phyloP scores from a whole-genome alignment of 495 filamentous ascomycete species.

The Friedmanniomyces endolithicus region DNA sequence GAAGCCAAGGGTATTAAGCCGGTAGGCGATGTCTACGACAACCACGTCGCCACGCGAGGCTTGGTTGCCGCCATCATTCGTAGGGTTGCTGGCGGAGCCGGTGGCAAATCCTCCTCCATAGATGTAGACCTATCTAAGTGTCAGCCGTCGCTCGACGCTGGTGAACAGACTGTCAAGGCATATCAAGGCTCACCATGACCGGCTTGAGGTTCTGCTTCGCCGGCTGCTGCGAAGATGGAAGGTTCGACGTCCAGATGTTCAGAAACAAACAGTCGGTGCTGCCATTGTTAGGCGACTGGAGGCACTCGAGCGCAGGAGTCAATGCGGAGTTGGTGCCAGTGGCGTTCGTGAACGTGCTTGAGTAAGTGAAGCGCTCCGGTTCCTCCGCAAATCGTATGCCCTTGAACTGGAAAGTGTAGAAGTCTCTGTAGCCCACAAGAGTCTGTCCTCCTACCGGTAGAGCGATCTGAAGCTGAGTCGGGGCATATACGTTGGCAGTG shows the following conservation, averaged over 20 bases:
- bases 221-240: slow-evolving; percentile 24
- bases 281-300: slow-evolving; percentile 20
- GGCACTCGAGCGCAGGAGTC: slow-evolving; percentile 7
- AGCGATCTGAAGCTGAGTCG: slow-evolving; percentile 13
- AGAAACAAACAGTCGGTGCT: slow-evolving; percentile 33
- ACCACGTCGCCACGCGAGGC: slow-evolving; percentile 38
- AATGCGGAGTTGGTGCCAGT: slow-evolving; percentile 25
- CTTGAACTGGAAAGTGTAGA: slow-evolving; percentile 32
- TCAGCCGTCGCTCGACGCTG: neutral
- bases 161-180: neutral
- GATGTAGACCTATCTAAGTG: slow-evolving; percentile 17
- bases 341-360: slow-evolving; percentile 17
- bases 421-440: slow-evolving; percentile 32
- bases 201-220: slow-evolving; percentile 13
- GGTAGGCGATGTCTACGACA: slow-evolving; percentile 26
- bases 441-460: slow-evolving; percentile 12
- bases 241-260: slow-evolving; percentile 31
- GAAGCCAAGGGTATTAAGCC: slow-evolving; percentile 19
- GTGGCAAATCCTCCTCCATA: slow-evolving; percentile 31
- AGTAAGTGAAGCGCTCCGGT: slow-evolving; percentile 30
- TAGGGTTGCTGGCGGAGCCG: slow-evolving; percentile 30
- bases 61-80: slow-evolving; percentile 34
- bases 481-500: slow-evolving; percentile 2
- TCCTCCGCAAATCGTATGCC: slow-evolving; percentile 33
- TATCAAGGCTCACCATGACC: slow-evolving; percentile 26